These are phyloP conservation scores for Phytophthora fragariaefolia DNA, from an alignment of 352 stramenopile species.

Conservation along the genomic window DNA sequence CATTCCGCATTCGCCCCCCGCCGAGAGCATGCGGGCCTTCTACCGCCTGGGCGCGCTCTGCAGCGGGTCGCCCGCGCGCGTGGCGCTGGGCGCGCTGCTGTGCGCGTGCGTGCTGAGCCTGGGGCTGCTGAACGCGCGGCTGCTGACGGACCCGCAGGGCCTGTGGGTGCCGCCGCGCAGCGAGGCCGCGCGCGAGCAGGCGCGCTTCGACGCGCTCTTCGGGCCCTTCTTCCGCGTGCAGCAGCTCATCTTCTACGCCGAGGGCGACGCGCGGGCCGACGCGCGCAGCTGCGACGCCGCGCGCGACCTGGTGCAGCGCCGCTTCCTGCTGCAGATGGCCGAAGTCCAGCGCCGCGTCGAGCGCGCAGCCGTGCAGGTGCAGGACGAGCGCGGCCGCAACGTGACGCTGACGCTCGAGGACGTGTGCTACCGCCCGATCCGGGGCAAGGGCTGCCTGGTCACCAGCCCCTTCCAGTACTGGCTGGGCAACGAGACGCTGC, in stretches of 20 bases:
- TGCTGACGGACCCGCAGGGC: conserved; percentile 82
- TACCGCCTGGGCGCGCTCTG: conserved; percentile 64
- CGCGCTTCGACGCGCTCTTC: conserved; percentile 82
- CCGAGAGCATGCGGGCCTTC: conserved; percentile 54
- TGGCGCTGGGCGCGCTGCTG: conserved; percentile 52
- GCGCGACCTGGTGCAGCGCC: conserved; percentile 66
- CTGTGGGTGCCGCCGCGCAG: conserved; percentile 82
- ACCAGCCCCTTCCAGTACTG: conserved; percentile 88
- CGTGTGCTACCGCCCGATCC: conserved; percentile 83
- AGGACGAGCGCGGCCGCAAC: conserved; percentile 23
- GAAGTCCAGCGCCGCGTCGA: conserved; percentile 72
- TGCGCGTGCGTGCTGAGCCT: conserved; percentile 67
- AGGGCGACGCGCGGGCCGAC: conserved; percentile 20
- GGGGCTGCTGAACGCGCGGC: conserved; percentile 57
- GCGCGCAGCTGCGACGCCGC: conserved; percentile 37
- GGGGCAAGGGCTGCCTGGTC: conserved; percentile 81
- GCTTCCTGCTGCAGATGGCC: conserved; percentile 64
- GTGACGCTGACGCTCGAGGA: conserved; percentile 59
- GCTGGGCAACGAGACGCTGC: conserved; percentile 59
- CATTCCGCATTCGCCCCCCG: conserved; percentile 1
- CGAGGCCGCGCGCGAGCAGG: conserved; percentile 66
- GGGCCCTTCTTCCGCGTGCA: conserved; percentile 87
- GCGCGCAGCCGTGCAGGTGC: conserved; percentile 31
- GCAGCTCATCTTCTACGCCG: conserved; percentile 87
- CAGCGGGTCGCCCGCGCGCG: conserved; percentile 50